Evolutionary conservation across 306 rosid species (phyloP).

Genomic region (Lotus japonicus): DNA sequence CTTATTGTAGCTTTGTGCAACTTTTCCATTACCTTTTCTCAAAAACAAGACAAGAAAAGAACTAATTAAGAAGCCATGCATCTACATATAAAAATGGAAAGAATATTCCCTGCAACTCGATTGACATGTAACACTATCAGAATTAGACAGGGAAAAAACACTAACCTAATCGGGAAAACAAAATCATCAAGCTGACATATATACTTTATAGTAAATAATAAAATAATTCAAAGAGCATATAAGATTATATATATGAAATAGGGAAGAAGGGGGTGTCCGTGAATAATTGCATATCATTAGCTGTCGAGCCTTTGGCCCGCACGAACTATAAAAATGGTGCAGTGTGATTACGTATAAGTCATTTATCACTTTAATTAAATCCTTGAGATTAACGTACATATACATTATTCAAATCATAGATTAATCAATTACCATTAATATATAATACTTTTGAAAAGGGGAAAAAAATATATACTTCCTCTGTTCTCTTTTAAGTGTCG

Average conservation of each 20-base stretch:
- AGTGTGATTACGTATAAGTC: no score
- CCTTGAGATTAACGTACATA: no score
- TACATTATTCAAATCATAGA: no score
- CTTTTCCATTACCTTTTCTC: constrained; percentile 2
- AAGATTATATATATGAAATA: background rate
- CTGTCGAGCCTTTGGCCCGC: constrained; percentile 29
- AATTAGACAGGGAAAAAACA: background rate
- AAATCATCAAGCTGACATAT: background rate
- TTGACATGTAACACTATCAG: background rate
- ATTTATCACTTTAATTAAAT: no score
- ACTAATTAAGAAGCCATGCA: background rate
- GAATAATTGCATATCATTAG: constrained; percentile 37
- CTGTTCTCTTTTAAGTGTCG: no score
- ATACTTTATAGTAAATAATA: background rate
- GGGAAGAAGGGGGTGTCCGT: background rate
- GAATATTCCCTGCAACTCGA: constrained; percentile 8
- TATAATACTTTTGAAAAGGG: no score
- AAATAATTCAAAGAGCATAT: background rate
- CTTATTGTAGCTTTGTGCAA: constrained; percentile 5
- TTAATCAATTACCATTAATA: no score
- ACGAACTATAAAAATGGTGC: background rate
- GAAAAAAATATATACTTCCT: no score
- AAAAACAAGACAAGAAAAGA: background rate
- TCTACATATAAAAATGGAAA: constrained; percentile 2
- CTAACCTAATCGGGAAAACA: constrained; percentile 1